Conservation (phyloP, 371 early-diverging fungal species). For the Saksenaea oblongispora region DNA sequence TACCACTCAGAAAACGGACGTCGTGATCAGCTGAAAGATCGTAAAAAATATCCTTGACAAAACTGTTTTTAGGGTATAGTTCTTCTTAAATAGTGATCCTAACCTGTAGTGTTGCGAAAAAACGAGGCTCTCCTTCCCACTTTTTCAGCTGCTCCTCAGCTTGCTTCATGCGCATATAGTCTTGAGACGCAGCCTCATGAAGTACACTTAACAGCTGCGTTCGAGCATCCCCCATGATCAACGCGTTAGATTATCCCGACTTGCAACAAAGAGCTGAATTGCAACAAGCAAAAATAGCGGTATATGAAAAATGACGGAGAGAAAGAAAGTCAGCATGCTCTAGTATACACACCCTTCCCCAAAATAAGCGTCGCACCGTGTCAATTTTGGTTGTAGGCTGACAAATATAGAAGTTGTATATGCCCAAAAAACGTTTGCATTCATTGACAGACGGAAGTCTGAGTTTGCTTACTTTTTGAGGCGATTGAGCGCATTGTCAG, state of each 20-base stretch:
- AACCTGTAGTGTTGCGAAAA: slow-evolving; percentile 77
- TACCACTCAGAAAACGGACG: slow-evolving; percentile 78
- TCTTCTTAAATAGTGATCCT: neutral
- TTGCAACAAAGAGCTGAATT: neutral
- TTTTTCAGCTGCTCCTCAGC: slow-evolving; percentile 75
- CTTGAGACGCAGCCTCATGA: slow-evolving; percentile 70
- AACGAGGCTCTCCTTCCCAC: slow-evolving; percentile 77
- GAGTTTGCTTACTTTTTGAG: no score
- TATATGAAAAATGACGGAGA: no score
- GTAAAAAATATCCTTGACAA: slow-evolving; percentile 72
- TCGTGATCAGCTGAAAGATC: slow-evolving; percentile 63
- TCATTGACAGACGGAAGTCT: no score
- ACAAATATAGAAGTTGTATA: no score
- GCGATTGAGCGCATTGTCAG: no score
- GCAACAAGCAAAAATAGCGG: no score
- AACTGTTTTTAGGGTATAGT: neutral
- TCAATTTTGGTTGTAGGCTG: no score
- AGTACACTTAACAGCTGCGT: slow-evolving; percentile 59
- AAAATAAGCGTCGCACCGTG: no score
- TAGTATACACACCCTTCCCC: no score
- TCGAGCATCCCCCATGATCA: slow-evolving; percentile 56
- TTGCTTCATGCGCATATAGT: slow-evolving; percentile 58
- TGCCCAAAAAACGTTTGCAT: no score
- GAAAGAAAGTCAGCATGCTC: no score
- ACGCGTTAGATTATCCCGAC: neutral